A percentile compares a stretch with the other conserved stretches of the same genome.
Conservation (phyloP, 75 land plant genomes). For the Sequoiadendron giganteum region DNA sequence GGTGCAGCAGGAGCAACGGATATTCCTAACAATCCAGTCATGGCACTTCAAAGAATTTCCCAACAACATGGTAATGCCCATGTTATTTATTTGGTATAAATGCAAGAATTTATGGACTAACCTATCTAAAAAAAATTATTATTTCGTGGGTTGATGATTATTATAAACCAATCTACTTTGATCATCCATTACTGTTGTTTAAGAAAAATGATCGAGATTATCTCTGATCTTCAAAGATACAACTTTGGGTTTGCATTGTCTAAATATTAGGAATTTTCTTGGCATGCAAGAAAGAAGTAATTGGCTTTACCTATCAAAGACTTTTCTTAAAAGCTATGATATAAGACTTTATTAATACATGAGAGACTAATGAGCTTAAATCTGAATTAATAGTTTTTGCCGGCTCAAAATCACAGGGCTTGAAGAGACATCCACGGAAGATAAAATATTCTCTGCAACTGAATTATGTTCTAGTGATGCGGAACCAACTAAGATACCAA, state of each 20-base stretch:
- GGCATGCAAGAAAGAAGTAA: background rate
- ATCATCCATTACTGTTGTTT: background rate
- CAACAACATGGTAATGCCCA: conserved; percentile 1
- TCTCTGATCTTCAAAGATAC: background rate
- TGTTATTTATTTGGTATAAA: background rate
- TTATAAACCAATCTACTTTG: background rate
- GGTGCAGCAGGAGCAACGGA: background rate
- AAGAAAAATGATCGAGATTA: background rate
- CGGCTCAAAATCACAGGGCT: background rate
- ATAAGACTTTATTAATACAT: background rate
- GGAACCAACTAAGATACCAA: background rate
- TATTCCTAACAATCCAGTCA: background rate
- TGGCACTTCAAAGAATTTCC: background rate
- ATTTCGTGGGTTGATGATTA: background rate
- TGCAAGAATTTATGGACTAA: background rate
- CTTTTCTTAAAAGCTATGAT: background rate
- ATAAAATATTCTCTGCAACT: background rate
- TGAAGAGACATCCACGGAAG: background rate
- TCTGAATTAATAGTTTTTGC: conserved; percentile 1
- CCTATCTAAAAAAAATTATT: too few relatives aligned
- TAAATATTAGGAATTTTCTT: background rate
- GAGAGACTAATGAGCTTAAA: background rate
- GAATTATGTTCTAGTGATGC: background rate
- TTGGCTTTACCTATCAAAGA: background rate
- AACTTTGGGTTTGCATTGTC: background rate